phyloP scores from a whole-genome alignment of 345 rosid genomes.

The Linum tenue region DNA sequence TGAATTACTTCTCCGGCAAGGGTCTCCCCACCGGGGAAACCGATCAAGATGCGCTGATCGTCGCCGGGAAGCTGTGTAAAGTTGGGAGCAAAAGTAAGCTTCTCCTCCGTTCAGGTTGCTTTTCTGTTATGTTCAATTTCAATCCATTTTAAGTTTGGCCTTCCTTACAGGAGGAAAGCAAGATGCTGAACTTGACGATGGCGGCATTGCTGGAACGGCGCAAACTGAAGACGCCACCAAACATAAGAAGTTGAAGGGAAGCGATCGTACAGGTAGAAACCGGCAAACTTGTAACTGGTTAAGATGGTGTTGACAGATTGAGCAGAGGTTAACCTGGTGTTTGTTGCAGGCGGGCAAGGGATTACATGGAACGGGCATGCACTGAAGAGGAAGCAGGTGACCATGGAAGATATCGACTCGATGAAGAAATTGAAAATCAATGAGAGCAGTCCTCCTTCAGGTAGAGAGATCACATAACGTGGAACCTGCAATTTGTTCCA shows the following conservation, averaged over 20 bases:
- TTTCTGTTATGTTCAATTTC: no score
- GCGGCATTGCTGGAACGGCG: background rate
- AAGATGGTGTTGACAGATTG: no score
- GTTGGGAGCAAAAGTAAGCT: constrained; percentile 52
- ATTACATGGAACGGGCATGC: no score
- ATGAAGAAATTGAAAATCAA: background rate
- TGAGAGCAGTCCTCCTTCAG: background rate
- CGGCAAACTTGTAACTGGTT: no score
- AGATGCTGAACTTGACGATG: background rate
- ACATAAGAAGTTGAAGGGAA: background rate
- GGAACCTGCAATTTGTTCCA: background rate
- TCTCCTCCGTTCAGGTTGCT: background rate
- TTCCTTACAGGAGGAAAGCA: background rate
- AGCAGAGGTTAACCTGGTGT: background rate
- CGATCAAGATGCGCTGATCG: constrained; percentile 42
- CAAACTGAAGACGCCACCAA: no score
- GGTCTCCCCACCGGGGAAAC: constrained; percentile 62
- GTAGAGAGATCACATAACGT: background rate
- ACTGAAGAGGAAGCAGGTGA: background rate
- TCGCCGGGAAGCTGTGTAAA: constrained; percentile 59
- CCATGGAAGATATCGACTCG: background rate
- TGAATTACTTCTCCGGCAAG: constrained; percentile 64
- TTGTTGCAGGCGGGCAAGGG: background rate
- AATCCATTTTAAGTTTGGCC: background rate
- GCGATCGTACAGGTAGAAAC: background rate